These are phyloP conservation scores for Leucosporidium creatinivorum DNA, from an alignment of 768 basidiomycete genomes.

Conservation along the genomic window DNA sequence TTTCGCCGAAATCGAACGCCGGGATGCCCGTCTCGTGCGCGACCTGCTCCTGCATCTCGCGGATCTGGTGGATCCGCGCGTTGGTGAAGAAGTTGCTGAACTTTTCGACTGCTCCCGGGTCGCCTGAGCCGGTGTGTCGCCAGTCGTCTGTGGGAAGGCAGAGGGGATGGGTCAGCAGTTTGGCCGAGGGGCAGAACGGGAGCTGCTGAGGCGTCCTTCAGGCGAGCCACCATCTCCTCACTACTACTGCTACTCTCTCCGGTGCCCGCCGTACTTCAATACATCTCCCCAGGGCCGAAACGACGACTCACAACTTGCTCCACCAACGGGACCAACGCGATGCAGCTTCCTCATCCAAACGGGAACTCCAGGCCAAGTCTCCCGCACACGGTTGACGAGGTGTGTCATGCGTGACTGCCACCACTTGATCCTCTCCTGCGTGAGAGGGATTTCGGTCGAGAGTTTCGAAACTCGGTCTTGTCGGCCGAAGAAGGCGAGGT, in stretches of 20 bases:
- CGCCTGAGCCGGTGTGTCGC: constrained; percentile 18
- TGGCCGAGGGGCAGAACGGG: neutral
- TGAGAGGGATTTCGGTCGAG: constrained; percentile 32
- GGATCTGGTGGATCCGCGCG: constrained; percentile 32
- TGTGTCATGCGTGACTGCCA: constrained; percentile 30
- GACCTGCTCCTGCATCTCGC: constrained; percentile 36
- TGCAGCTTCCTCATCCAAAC: constrained; percentile 32
- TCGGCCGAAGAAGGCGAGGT: constrained; percentile 36
- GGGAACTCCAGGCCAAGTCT: constrained; percentile 31
- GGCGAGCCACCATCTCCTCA: too few relatives aligned
- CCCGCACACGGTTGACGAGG: constrained; percentile 21
- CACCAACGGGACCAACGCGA: constrained; percentile 31
- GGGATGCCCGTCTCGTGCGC: constrained; percentile 30
- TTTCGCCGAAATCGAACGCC: constrained; percentile 32
- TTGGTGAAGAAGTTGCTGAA: constrained; percentile 37
- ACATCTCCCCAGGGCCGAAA: neutral
- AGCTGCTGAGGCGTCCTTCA: too few relatives aligned
- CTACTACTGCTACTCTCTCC: too few relatives aligned
- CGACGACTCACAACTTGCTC: constrained; percentile 23
- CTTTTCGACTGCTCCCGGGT: constrained; percentile 10
- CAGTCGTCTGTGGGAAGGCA: constrained; percentile 25
- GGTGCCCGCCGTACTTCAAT: too few relatives aligned
- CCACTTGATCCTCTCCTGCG: constrained; percentile 32
- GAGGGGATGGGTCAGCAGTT: neutral
- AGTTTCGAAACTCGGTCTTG: constrained; percentile 29